These are phyloP conservation scores for Neurospora sp. DNA, from an alignment of 2,329 filamentous ascomycete species.

Conservation along the genomic window DNA sequence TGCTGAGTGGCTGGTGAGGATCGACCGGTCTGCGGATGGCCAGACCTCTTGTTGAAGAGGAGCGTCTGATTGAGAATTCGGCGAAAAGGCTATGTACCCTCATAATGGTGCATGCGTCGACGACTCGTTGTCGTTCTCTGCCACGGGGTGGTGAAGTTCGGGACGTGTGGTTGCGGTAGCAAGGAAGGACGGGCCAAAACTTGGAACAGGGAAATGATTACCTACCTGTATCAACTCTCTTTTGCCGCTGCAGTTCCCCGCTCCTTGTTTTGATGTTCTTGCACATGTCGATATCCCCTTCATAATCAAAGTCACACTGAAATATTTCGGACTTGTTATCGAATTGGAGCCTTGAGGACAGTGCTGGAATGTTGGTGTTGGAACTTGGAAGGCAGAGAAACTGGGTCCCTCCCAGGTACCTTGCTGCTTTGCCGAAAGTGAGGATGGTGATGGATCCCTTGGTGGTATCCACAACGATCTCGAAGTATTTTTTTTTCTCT, in stretches of 20 bases:
- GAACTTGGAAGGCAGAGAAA: background rate
- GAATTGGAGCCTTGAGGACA: background rate
- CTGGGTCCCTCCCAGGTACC: background rate
- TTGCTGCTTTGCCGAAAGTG: background rate
- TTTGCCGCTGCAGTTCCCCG: background rate
- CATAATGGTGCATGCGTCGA: background rate
- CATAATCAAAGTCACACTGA: background rate
- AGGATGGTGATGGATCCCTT: background rate
- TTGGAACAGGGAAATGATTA: background rate
- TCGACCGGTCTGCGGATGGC: background rate
- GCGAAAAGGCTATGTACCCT: background rate
- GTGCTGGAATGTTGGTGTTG: background rate
- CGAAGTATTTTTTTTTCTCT: background rate
- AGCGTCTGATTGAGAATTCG: background rate
- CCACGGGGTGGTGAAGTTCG: background rate
- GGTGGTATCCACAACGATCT: background rate
- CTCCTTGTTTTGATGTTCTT: background rate
- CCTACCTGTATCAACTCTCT: background rate
- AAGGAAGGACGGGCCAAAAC: background rate
- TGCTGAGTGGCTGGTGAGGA: background rate
- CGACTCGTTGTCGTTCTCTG: background rate
- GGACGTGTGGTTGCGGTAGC: background rate
- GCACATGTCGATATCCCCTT: background rate
- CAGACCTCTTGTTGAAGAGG: background rate
- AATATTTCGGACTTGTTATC: background rate